Base-by-base conservation (phyloP, 495 filamentous ascomycete species). In the Penicillium macrosclerotiorum region DNA sequence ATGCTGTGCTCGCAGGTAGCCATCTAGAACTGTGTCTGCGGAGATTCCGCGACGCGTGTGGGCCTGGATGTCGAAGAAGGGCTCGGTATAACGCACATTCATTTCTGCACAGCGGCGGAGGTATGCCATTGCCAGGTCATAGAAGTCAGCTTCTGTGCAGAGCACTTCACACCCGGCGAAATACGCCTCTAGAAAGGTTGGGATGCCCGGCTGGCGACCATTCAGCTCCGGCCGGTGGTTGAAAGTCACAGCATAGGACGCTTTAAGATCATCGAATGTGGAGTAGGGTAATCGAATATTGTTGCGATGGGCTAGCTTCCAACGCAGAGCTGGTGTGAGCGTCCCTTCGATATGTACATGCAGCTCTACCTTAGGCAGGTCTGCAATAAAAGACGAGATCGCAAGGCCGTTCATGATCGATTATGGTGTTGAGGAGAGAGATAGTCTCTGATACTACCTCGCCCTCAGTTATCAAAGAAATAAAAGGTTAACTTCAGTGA, bases 271-370 rank as follows among this genome's bases (percentile, higher is more conserved):
- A 9, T 58, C 42, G 18, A 62, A 64, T n/a, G 60, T 70, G 11
- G 44, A 11, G 16, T 68, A 62, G 5, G 57, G 60, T 7, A 72
- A 48, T 9, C 45, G 22, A 19, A 72, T 58, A 9, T 54, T 52
- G 49, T 74, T 72, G n/a, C 67, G 60, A 8, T 61, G 53, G 5
- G 69, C 59, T 6, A 74, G 56, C 14, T 63, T 51, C 64, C 67
- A 70, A 25, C 60, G 57, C 2, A 72, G 53, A 25, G 59, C 36
- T 12, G 71, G 69, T 3, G 55, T 66, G 8, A 74, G 57, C 8
- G 66, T 69, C 31, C 71, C 71, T 59, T 74, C 71, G 37, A 73
- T 71, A 46, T 74, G 71, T 20, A 72, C 42, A 40, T 74, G 69
- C 19, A 72, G 68, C 33, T 74, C 69, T 16, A 68, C 66, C 30